Evolutionary conservation across 805 yeast genomes (phyloP), one percentile per base, ranked within the genome.

Genomic region (Zygosaccharomyces pseudorouxii): DNA sequence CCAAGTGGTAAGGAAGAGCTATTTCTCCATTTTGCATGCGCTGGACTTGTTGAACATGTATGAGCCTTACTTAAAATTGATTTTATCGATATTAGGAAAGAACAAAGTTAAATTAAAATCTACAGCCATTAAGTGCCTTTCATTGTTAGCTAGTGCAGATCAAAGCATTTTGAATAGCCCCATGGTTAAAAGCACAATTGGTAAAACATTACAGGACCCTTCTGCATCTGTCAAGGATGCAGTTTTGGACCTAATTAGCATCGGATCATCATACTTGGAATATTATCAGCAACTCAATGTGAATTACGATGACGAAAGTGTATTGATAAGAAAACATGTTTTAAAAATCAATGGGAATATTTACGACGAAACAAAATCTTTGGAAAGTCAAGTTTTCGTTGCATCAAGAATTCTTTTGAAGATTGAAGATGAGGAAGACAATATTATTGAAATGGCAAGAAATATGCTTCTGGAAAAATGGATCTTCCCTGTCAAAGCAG

Each of bases 201-300:
- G 79, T 1, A 69, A 64, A 8, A 68, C 80, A 40, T 65, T 89
- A 33, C 65, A 60, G 4, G 92, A 85, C 52, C 59, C 75, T 0
- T 85, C 89, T 2, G 80, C 95, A 0, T 75, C 82, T 35, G 92
- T 88, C 0, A 74, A 89, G 49, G 89, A 84, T 56, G 87, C 95
- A 0, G 83, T 83, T 2, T 68, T 89, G 25, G 93, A 86, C 38
- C 71, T 89, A 35, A 65, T 89, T 22, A 57, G 67, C 2, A 69
- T 77, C 18, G 71, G 72, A 2, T 53, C 62, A 6, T 54, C 64
- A 1, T 54, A 55, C 20, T n/a, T 58, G 6, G 74, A 73, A 23
- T 82, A 77, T 53, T 79, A 79, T 58, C 66, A 61, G 7, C 67
- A 77, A 14, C 65, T 85, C 60, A 81, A 54, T 60, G 43, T 58